A percentile compares a stretch with the other conserved stretches of the same genome.
These are phyloP conservation scores for Debaryomyces castellii DNA, from an alignment of 805 yeast genomes.

Conservation along the genomic window DNA sequence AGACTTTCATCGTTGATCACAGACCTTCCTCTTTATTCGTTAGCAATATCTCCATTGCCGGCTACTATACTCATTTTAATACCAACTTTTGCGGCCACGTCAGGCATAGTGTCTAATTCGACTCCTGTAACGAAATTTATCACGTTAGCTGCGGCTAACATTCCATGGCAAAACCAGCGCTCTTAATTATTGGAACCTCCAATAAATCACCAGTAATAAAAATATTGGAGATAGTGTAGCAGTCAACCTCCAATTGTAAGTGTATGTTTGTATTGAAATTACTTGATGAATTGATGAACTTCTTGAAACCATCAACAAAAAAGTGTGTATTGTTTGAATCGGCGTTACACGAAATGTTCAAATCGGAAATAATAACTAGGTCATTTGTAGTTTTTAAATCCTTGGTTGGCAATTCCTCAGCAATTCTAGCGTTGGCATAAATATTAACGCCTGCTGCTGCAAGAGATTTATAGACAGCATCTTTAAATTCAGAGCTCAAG, in stretches of 20 bases:
- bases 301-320: slow-evolving; percentile 17
- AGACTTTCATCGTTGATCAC: slow-evolving; percentile 32
- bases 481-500: slow-evolving; percentile 28
- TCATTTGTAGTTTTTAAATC: slow-evolving; percentile 28
- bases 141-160: slow-evolving; percentile 38
- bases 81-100: neutral
- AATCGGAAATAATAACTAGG: slow-evolving; percentile 23
- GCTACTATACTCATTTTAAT: slow-evolving; percentile 15
- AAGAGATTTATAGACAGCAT: slow-evolving; percentile 24
- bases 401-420: slow-evolving; percentile 22
- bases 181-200: slow-evolving; percentile 39
- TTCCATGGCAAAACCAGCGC: slow-evolving; percentile 48
- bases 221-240: slow-evolving; percentile 19
- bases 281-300: slow-evolving; percentile 25
- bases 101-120: neutral
- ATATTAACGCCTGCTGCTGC: slow-evolving; percentile 27
- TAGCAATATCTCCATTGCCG: slow-evolving; percentile 37
- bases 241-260: slow-evolving; percentile 28
- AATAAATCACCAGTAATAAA: slow-evolving; percentile 41
- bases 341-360: slow-evolving; percentile 38
- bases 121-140: slow-evolving; percentile 17
- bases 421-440: slow-evolving; percentile 29
- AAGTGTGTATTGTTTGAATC: slow-evolving; percentile 32
- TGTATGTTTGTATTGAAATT: slow-evolving; percentile 36
- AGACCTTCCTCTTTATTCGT: slow-evolving; percentile 35